Evolutionary conservation across 176 grass and related monocot species (phyloP), one percentile per base, ranked within the genome.

Genomic region (Sorghum bicolor): DNA sequence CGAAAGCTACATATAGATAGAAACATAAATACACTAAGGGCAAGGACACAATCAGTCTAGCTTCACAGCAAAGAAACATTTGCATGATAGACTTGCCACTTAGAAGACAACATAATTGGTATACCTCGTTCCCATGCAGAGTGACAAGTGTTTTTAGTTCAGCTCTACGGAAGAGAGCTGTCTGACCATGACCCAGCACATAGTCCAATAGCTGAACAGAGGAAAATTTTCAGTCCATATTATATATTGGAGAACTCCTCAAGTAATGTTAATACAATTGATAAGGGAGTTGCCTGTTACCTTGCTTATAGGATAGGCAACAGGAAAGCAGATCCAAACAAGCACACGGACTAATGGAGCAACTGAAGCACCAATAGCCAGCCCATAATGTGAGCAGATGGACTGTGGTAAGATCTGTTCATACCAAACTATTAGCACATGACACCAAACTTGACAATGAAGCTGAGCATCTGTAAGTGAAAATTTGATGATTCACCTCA

Each of bases 251-350:
- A 77, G 13, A 62, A 75, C 9, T n/a, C 3, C 0, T 69, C 31
- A 41, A 48, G 25, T 70, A 80, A 67, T 81, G 40, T 58, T 61
- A 69, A 76, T 5, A 12, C 43, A 58, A 8, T 16, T 5, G 9
- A 50, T 89, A 32, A 77, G 73, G 14, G 50, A 75, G 52, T 55
- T 19, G 67, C 1, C 52, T 65, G 29, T 38, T 62, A 93, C 93
- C 93, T 98, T 98, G 85, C 93, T 95, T 82, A 98, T 98, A 17
- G 96, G 96, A 87, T 98, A 98, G 34, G 96, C 93, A 72, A 98
- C 22, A 55, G 96, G 96, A 73, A 89, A 98, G 77, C 96, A 98
- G 28, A 98, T 83, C 88, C 91, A 95, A 82, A 95, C 91, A 38
- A 98, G 93, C 62, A 98, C 72, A 53, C 80, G 89, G 41, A 98